Percentiles rank a stretch among this genome's conserved stretches.
Conservation (phyloP, 2,329 filamentous ascomycete species). For the Fusarium sp. region DNA sequence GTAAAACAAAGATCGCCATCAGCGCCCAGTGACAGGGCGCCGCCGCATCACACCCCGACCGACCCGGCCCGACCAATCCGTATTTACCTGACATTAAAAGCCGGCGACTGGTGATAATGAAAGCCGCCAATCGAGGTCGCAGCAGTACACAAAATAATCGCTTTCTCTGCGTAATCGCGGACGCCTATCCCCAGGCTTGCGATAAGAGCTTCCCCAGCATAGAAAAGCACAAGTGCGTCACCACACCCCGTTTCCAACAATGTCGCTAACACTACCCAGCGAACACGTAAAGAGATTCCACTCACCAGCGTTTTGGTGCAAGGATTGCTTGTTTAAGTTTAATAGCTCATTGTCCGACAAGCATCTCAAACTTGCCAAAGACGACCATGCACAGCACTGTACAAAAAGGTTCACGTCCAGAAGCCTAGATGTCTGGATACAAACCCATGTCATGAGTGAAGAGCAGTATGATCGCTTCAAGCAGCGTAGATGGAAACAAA, state of each 20-base stretch:
- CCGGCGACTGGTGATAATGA: conserved; percentile 8
- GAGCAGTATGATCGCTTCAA: conserved; percentile 1
- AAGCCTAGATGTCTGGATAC: neutral
- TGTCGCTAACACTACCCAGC: neutral
- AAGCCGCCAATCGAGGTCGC: neutral
- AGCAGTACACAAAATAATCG: neutral
- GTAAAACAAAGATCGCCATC: neutral
- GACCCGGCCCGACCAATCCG: neutral
- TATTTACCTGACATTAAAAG: neutral
- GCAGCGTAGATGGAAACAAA: conserved; percentile 4
- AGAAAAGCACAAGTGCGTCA: conserved; percentile 17
- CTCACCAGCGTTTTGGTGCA: neutral
- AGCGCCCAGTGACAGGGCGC: neutral
- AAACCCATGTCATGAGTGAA: neutral
- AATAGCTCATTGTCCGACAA: neutral
- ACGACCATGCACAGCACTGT: neutral
- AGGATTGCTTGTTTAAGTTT: conserved; percentile 21
- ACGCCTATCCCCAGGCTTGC: neutral
- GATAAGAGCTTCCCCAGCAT: conserved; percentile 5
- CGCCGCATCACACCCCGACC: too few species aligned
- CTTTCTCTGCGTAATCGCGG: neutral
- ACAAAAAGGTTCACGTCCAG: neutral
- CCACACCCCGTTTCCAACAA: accelerated
- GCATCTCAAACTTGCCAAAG: accelerated
- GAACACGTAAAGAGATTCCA: conserved; percentile 17